A percentile compares a stretch with the other conserved stretches of the same genome.
Evolutionary conservation across 495 filamentous ascomycete species (phyloP).

Genomic region (Tuber indicum): DNA sequence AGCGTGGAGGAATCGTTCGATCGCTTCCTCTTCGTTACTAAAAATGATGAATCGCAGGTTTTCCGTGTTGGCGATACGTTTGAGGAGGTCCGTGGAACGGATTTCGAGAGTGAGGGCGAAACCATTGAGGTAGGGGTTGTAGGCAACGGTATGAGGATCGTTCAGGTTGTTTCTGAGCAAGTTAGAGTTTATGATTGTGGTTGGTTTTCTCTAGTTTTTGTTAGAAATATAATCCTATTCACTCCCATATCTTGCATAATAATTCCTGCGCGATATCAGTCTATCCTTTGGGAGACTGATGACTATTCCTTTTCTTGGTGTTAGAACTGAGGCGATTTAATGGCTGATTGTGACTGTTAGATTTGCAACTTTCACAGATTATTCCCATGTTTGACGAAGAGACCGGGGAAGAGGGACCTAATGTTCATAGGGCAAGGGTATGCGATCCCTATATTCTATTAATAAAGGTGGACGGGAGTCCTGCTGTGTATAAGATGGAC

Average conservation of each 20-base stretch:
- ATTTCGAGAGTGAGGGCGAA: constrained; percentile 80
- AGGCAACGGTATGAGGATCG: constrained; percentile 63
- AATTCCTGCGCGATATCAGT: background rate
- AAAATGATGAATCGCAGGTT: constrained; percentile 47
- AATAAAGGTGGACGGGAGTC: constrained; percentile 70
- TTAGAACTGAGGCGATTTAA: constrained; percentile 12
- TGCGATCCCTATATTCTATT: constrained; percentile 82
- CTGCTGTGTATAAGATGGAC: constrained; percentile 68
- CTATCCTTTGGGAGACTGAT: background rate
- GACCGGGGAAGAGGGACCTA: constrained; percentile 64
- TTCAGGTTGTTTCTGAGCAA: constrained; percentile 78
- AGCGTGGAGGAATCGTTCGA: constrained; percentile 53
- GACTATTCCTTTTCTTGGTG: constrained; percentile 2
- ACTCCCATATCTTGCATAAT: background rate
- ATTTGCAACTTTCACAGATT: constrained; percentile 80
- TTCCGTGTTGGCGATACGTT: constrained; percentile 49
- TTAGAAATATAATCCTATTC: constrained; percentile 4
- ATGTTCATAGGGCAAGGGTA: constrained; percentile 74
- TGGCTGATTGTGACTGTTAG: constrained; percentile 45
- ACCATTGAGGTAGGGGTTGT: constrained; percentile 77
- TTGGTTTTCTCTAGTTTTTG: constrained; percentile 46
- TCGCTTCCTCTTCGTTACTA: constrained; percentile 63
- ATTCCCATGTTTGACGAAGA: constrained; percentile 84
- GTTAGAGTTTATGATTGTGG: constrained; percentile 81
- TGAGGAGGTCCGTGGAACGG: constrained; percentile 61